Percentiles rank a stretch among this genome's conserved stretches.
These are phyloP conservation scores for Russula foetens DNA, from an alignment of 768 basidiomycete genomes.

Conservation along the genomic window DNA sequence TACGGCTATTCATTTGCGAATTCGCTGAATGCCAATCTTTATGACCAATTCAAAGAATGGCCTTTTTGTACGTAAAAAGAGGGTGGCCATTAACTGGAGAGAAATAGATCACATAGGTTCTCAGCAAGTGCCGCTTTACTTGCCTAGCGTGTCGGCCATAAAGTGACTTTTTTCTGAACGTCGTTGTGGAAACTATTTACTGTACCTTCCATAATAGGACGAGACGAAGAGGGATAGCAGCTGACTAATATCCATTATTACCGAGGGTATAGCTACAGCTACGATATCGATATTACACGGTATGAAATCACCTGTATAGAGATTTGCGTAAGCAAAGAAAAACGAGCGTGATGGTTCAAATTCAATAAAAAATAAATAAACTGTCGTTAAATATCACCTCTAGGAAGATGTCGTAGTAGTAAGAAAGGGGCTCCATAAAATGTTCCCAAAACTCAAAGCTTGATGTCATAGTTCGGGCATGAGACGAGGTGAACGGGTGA, in stretches of 20 bases:
- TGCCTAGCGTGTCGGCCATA: neutral
- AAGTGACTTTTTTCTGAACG: neutral
- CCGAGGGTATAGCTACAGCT: neutral
- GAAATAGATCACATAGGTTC: too few relatives aligned
- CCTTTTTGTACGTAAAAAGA: neutral
- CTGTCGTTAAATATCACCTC: slow-evolving; percentile 10
- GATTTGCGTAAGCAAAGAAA: neutral
- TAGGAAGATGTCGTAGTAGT: neutral
- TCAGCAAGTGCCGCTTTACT: neutral
- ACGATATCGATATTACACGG: neutral
- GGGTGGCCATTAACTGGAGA: too few relatives aligned
- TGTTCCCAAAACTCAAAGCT: too few relatives aligned
- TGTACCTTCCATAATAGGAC: neutral
- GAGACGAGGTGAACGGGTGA: slow-evolving; percentile 1
- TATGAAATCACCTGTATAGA: neutral
- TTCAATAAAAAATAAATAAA: slow-evolving; percentile 5
- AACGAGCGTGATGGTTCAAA: neutral
- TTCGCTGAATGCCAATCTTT: neutral
- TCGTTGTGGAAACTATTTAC: neutral
- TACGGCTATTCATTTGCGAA: neutral
- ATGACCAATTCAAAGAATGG: neutral
- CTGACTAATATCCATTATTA: slow-evolving; percentile 2
- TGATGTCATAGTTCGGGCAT: neutral
- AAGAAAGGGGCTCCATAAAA: neutral
- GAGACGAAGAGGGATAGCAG: neutral